Evolutionary conservation across 2,329 filamentous ascomycete species (phyloP), one percentile per base, ranked within the genome.

Genomic region (Sclerotinia sclerotiorum): DNA sequence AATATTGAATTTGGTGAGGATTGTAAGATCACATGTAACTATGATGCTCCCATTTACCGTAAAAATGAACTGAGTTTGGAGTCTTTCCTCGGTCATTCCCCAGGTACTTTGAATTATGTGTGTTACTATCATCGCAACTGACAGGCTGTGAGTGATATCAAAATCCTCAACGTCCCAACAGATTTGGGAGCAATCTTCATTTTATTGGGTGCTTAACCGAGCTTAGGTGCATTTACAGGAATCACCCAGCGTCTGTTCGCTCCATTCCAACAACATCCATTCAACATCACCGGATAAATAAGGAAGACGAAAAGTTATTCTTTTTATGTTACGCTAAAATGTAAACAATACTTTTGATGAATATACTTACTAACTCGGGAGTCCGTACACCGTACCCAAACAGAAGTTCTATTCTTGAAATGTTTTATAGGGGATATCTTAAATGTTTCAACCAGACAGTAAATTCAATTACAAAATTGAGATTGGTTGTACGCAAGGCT

Each of bases 91-190:
- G 39, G 56, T 29, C n/a, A 21, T 55, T 55, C 35, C 8, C 52
- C n/a, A n/a, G n/a, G n/a, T 35, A 21, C 4, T 19, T 27, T 15
- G 56, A 46, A 58, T 35, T 35, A 35, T 10, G 19, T 11, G 17
- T 19, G 6, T 35, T 35, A 35, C 35, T 13, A 61, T 32, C 10
- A 17, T 2, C 17, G 42, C 27, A 15, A 29, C 19, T n/a, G 19
- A 29, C 32, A 10, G 32, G 21, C 57, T 19, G 13, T 57, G 55
- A 27, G 13, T 42, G 57, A 61, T 49, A 44, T 58, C 57, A 49
- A 11, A 39, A 51, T 39, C 29, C 60, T 51, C 60, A 62, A 62
- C 60, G 60, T 62, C 60, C 46, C 60, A 62, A 62, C 60, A 62
- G 60, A 51, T 62, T 62, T 49, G 3, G 21, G 17, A 2, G 29